Percentiles rank a stretch among this genome's conserved stretches.
These are phyloP conservation scores for Marasmius sp. DNA, from an alignment of 1,284 basidiomycete genomes.

Conservation along the genomic window DNA sequence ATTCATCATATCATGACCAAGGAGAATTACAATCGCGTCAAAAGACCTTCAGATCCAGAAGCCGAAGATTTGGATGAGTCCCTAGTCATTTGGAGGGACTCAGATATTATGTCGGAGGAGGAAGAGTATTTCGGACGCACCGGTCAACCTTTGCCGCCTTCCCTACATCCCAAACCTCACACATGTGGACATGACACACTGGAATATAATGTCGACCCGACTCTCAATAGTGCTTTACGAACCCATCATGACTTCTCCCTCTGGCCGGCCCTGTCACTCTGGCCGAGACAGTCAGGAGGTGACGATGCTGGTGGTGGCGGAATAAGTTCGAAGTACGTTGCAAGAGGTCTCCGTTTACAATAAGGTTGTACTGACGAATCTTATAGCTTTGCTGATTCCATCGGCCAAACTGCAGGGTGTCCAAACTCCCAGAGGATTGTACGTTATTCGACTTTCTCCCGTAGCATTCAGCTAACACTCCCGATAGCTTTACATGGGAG, in stretches of 20 bases:
- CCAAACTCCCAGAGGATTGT: constrained; percentile 75
- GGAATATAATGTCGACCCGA: constrained; percentile 62
- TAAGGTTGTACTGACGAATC: not conserved
- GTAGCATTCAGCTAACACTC: not conserved
- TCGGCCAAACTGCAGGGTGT: constrained; percentile 73
- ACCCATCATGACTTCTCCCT: constrained; percentile 6
- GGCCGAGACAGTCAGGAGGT: constrained; percentile 38
- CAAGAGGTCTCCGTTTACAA: not conserved
- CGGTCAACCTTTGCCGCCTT: not conserved
- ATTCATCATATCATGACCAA: constrained; percentile 76
- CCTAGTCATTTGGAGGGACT: constrained; percentile 74
- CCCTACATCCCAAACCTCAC: not conserved
- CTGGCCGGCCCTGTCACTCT: constrained; percentile 29
- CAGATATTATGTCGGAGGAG: constrained; percentile 59
- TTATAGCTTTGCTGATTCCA: constrained; percentile 63
- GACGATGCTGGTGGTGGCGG: constrained; percentile 58
- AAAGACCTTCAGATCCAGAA: constrained; percentile 57
- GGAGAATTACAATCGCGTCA: constrained; percentile 68
- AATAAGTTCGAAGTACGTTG: constrained; percentile 53
- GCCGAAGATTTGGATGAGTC: constrained; percentile 30
- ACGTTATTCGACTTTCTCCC: constrained; percentile 35
- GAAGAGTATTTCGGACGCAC: constrained; percentile 36
- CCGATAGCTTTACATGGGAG: constrained; percentile 71
- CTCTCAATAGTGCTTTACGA: constrained; percentile 46
- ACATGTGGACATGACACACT: constrained; percentile 71